Base-by-base conservation (phyloP, 345 rosid genomes). In the Salix koriyanagi region DNA sequence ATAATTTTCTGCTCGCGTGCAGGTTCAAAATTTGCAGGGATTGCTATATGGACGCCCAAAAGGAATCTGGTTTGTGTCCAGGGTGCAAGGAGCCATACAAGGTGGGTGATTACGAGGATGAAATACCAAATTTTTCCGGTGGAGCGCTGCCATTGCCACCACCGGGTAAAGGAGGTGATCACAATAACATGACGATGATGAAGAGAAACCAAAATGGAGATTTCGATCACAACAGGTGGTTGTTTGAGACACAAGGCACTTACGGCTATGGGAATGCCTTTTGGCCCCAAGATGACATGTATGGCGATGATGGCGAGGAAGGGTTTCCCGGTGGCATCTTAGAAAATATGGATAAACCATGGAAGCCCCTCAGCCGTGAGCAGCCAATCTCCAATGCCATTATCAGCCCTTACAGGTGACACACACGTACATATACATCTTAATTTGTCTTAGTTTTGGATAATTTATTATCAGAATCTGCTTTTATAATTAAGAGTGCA, bases 11-110 rank as follows among this genome's bases (percentile, higher is more conserved):
- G 46, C 46, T 11, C 46, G 46, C 46, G 4, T 73, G 15, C 81
- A 91, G 98, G 88, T 93, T 91, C 92, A 96, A 90, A 74, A 96
- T 96, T 30, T 96, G 99, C 74, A 87, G 99, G 64, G 98, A 95
- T 73, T 96, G 99, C 65, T 96, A 85, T 81, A 36, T 91, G 84
- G 99, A 96, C 76, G 97, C 99, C 6, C 94, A 88, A 46, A 96
- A 93, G 78, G 99, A 90, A 12, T 86, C 74, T 8, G 93, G 98
- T 12, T 30, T 89, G 21, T 96, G 98, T 76, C 99, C 99, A 7
- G 97, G 98, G 7, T 96, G 99, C 84, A 96, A 96, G 81, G 99
- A 93, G 81, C 88, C 80, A 14, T 93, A 93, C 76, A 91, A 81
- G 82, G 77, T 85, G 2, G 92, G 90, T 44, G 96, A 93, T 26